Evolutionary conservation across 306 rosid species (phyloP), one percentile per base, ranked within the genome.

Genomic region (Dicorynia guianensis): DNA sequence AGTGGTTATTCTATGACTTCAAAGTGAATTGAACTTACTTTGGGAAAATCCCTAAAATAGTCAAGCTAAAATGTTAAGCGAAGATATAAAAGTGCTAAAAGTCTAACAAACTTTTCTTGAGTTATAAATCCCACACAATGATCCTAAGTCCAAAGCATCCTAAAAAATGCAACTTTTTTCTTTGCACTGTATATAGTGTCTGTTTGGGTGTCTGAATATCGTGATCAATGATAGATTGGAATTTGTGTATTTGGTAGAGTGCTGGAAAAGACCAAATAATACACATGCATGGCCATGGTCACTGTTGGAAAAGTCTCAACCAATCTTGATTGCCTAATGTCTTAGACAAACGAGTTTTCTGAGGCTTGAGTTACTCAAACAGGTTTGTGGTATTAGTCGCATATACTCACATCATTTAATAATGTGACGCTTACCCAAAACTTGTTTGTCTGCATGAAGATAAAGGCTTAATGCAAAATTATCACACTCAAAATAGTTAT

Each of bases 281-380:
- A 95, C 52, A 15, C 90, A 53, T 92, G 96, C 85, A 81, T 85
- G 63, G 89, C 96, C 1, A 76, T 90, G 84, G 90, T 92, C 4
- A 86, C 93, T n/a, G 87, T 90, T 63, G 98, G 97, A 67, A 84
- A 82, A 17, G 93, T 92, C 63, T 92, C 98, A 4, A 79, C 89
- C 18, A 90, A 83, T 67, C 85, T 92, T 25, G 84, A 86, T 39
- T 69, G 79, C 68, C 83, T 78, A 76, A 68, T 95, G 79, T 92
- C 96, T 72, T 81, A 89, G 47, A 80, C 87, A 13, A 76, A 82
- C 63, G 72, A 80, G 13, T 88, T 88, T 83, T 84, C 89, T 5
- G 90, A 89, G n/a, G 72, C 93, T 6, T 6, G 92, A 92, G 55
- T 73, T 83, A 18, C 84, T 95, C 78, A 87, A 86, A 77, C 98